Evolutionary conservation across 768 basidiomycete species (phyloP), one percentile per base, ranked within the genome.

Genomic region (Hemileccinum rubropunctum): DNA sequence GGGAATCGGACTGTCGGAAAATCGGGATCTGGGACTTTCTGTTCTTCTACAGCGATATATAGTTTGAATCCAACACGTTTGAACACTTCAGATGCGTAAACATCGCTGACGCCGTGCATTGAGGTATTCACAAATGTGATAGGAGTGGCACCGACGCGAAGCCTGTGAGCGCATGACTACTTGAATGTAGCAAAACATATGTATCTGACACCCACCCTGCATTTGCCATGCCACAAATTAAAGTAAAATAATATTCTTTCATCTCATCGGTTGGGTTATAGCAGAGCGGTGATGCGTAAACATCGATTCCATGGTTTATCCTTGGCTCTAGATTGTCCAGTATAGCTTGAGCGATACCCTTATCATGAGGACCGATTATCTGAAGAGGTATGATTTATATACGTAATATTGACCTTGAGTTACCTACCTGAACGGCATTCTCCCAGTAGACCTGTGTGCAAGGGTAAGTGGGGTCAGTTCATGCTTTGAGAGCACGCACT

Each of bases 101-200:
- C 67, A 63, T 92, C 78, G 56, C 90, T 83, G 46, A 95, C 92
- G 0, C 92, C 92, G 58, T 95, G 92, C 87, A 95, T 85, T 0
- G 91, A 87, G 0, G 93, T 95, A 61, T 91, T 91, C 17, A 91
- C 86, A 57, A 94, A 90, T 57, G 74, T 79, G 53, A 84, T 50
- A 5, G 69, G 26, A 17, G 50, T 21, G 28, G 12, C 23, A 17
- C 27, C 37, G 11, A 42, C 41, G 15, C n/a, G 35, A 42, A 55
- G 42, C 45, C 64, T 65, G 35, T 17, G 12, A n/a, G 12, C 4
- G 13, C n/a, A n/a, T 37, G 40, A 47, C 33, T 17, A 53, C 36
- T 28, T 15, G 10, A 52, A 39, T 15, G 12, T 9, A 27, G 9
- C 12, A 34, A 20, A 38, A 23, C 23, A 23, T 23, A 8, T 27